A percentile compares a stretch with the other conserved stretches of the same genome.
These are phyloP conservation scores for Cryptosporidium sp. DNA, from an alignment of 169 alveolate genomes.

Conservation along the genomic window DNA sequence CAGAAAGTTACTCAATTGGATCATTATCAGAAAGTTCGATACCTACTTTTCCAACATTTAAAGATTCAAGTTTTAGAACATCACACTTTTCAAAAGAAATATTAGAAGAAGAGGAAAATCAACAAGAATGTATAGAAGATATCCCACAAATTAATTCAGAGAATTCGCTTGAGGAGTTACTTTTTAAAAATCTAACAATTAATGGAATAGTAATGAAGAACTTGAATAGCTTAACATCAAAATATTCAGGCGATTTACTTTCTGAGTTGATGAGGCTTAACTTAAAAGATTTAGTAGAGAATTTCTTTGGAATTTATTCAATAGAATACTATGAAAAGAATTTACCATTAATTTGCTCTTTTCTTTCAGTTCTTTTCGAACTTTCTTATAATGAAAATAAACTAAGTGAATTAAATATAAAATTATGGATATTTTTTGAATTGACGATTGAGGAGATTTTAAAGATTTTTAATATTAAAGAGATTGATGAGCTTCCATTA, in stretches of 20 bases:
- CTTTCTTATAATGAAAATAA: constrained; percentile 31
- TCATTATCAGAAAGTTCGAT: constrained; percentile 2
- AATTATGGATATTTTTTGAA: constrained; percentile 33
- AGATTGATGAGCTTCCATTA: background rate
- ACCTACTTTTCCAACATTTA: background rate
- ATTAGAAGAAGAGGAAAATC: background rate
- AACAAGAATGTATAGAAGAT: background rate
- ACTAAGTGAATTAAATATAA: background rate
- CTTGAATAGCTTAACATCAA: background rate
- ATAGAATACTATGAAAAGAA: background rate
- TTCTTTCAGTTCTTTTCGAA: constrained; percentile 32
- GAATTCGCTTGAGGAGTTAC: constrained; percentile 2
- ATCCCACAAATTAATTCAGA: background rate
- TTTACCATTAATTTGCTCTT: constrained; percentile 14
- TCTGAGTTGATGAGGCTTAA: constrained; percentile 25
- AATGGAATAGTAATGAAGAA: constrained; percentile 15
- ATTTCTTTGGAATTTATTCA: constrained; percentile 40
- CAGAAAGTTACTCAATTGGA: background rate
- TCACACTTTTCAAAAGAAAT: background rate
- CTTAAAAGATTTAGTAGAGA: background rate
- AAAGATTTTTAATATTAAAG: constrained; percentile 2
- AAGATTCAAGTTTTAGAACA: background rate
- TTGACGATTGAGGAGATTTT: background rate
- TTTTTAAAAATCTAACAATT: background rate
- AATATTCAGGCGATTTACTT: constrained; percentile 21